phyloP scores from a whole-genome alignment of 2,329 filamentous ascomycete species.

The Arthrobotrys iridis region DNA sequence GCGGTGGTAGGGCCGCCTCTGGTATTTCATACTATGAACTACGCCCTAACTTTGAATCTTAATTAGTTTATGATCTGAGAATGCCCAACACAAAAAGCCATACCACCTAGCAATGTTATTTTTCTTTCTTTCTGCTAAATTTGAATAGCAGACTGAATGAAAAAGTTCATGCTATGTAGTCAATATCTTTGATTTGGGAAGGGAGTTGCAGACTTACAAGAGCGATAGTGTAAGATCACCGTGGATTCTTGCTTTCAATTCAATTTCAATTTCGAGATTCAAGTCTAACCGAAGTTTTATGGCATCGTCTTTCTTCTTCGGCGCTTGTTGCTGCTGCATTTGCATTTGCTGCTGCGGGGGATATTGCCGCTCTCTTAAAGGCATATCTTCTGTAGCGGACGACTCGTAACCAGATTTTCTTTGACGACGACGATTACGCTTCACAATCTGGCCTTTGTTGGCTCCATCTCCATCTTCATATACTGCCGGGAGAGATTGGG shows the following conservation, averaged over 20 bases:
- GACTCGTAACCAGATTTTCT: constrained; percentile 56
- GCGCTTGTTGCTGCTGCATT: constrained; percentile 59
- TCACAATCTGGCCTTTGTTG: constrained; percentile 45
- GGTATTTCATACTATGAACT: constrained; percentile 32
- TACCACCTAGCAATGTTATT: constrained; percentile 33
- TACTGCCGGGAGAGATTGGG: constrained; percentile 15
- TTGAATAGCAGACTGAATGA: constrained; percentile 30
- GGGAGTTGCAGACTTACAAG: constrained; percentile 55
- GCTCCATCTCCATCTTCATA: constrained; percentile 27
- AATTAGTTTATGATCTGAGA: constrained; percentile 54
- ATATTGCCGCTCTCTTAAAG: constrained; percentile 54
- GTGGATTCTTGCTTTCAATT: constrained; percentile 59
- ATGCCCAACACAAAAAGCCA: not conserved
- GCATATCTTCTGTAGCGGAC: constrained; percentile 56
- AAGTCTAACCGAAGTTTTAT: constrained; percentile 57
- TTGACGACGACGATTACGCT: constrained; percentile 55
- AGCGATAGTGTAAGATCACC: constrained; percentile 59
- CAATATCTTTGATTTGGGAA: not conserved
- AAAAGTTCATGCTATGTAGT: constrained; percentile 27
- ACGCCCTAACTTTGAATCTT: constrained; percentile 20
- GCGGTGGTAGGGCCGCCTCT: not conserved
- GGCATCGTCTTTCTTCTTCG: constrained; percentile 55
- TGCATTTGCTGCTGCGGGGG: constrained; percentile 60
- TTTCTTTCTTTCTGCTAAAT: constrained; percentile 35
- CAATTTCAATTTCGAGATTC: constrained; percentile 59